Percentiles rank a stretch among this genome's conserved stretches.
Conservation (phyloP, 148 eudicot species). For the Tetragonia tetragonoides region DNA sequence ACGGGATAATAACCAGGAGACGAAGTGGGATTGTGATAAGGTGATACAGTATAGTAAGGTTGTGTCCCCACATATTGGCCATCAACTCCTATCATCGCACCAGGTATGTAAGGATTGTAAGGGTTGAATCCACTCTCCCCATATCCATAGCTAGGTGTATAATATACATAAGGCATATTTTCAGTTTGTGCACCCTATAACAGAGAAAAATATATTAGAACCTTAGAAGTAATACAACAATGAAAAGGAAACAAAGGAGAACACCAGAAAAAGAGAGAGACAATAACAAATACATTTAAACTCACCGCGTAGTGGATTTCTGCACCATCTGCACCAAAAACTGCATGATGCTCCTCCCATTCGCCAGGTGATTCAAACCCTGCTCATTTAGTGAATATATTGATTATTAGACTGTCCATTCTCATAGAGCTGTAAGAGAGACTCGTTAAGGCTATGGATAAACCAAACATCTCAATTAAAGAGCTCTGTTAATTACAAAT, state of each 20-base stretch:
- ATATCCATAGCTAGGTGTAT: conserved; percentile 79
- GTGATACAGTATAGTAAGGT: conserved; percentile 64
- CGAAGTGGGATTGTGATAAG: conserved; percentile 56
- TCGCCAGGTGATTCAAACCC: conserved; percentile 74
- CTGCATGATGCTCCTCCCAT: conserved; percentile 76
- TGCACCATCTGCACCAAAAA: conserved; percentile 81
- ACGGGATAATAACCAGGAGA: conserved; percentile 57
- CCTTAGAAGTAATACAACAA: conserved; percentile 8
- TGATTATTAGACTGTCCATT: not conserved
- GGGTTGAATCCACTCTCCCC: conserved; percentile 84
- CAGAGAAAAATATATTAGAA: conserved; percentile 8
- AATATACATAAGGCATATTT: conserved; percentile 71
- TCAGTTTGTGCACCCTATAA: conserved; percentile 77
- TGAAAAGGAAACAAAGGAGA: not conserved
- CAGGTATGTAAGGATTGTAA: conserved; percentile 97
- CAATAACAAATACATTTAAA: not conserved
- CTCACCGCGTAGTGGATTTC: conserved; percentile 71
- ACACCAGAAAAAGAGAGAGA: not conserved
- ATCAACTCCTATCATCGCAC: conserved; percentile 86
- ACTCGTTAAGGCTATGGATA: not conserved
- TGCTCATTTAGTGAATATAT: conserved; percentile 16
- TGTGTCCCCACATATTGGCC: conserved; percentile 61
- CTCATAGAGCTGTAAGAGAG: not conserved
- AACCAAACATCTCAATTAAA: not conserved
- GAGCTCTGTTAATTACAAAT: not conserved